phyloP scores from a whole-genome alignment of 768 basidiomycete genomes.

The Trichaptum fuscoviolaceum region DNA sequence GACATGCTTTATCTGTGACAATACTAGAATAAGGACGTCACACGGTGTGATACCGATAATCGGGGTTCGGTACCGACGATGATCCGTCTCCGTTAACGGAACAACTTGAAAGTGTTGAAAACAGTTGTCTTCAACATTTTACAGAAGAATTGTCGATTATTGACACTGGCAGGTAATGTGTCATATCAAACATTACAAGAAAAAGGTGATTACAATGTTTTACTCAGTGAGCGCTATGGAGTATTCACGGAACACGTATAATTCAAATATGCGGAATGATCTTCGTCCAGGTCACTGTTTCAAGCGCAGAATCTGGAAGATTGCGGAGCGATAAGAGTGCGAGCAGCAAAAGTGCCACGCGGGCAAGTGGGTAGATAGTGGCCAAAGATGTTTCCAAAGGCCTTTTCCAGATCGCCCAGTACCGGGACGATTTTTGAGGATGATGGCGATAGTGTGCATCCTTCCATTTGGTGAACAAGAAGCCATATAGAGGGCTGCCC shows the following conservation, averaged over 20 bases:
- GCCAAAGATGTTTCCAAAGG: background rate
- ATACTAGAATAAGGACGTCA: too few species aligned
- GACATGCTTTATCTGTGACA: too few species aligned
- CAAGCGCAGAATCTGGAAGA: background rate
- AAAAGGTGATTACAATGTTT: too few species aligned
- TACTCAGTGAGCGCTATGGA: background rate
- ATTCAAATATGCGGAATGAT: background rate
- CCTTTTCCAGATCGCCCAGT: background rate
- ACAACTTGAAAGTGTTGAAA: too few species aligned
- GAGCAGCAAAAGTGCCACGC: background rate
- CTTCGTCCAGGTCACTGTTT: background rate
- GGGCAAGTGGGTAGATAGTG: background rate
- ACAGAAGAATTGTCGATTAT: too few species aligned
- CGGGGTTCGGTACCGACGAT: too few species aligned
- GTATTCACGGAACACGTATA: background rate
- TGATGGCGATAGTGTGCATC: background rate
- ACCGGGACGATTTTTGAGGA: background rate
- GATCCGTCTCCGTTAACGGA: too few species aligned
- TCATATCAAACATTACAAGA: too few species aligned
- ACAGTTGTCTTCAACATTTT: too few species aligned
- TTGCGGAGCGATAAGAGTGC: background rate
- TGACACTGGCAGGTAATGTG: too few species aligned
- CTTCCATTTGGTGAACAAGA: background rate
- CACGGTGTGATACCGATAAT: too few species aligned
- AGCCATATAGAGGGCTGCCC: background rate